Evolutionary conservation across 768 basidiomycete genomes (phyloP), one percentile per base, ranked within the genome.

Genomic region (Auriscalpium orientale): DNA sequence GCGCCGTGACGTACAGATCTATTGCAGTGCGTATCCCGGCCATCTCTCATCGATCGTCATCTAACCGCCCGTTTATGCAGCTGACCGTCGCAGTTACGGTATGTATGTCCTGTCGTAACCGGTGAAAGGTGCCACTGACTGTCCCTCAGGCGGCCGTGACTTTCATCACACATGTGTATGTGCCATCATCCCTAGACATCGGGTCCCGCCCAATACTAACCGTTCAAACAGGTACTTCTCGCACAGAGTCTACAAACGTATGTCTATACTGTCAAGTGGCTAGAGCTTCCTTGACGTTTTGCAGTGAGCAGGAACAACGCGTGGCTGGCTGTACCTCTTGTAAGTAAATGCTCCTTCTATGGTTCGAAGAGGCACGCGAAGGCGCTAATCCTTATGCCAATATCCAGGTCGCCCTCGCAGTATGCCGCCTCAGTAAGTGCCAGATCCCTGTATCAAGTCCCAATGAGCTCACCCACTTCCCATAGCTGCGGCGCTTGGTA

Each of bases 231-330:
- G 61, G 18, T 62, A 49, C 53, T 62, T 57, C 20, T 52, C 51
- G 43, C 53, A 53, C 44, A 46, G 61, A 36, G 34, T 62, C 16
- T 43, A 46, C 20, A 55, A 33, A 13, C 38, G 61, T 62, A 38
- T 46, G 61, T 53, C 18, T 6, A 47, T 8, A 15, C 22, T 28
- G 28, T 33, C n/a, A 12, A n/a, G n/a, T 46, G 8, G 21, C 44
- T 36, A 10, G 28, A 34, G 46, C 22, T 34, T 49, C 36, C 28
- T 28, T 56, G n/a, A 57, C 38, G 21, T 8, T 28, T n/a, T n/a
- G 3, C 16, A 62, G 61, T 62, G 47, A 62, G 61, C 61, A 62
- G 60, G 12, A 34, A 49, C 7, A 62, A 60, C 37, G 55, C 59
- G 61, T 55, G n/a, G 16, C 49, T 62, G 6, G 12, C 56, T 16